phyloP scores from a whole-genome alignment of 1,284 basidiomycete species.

The Takashimella koratensis region DNA sequence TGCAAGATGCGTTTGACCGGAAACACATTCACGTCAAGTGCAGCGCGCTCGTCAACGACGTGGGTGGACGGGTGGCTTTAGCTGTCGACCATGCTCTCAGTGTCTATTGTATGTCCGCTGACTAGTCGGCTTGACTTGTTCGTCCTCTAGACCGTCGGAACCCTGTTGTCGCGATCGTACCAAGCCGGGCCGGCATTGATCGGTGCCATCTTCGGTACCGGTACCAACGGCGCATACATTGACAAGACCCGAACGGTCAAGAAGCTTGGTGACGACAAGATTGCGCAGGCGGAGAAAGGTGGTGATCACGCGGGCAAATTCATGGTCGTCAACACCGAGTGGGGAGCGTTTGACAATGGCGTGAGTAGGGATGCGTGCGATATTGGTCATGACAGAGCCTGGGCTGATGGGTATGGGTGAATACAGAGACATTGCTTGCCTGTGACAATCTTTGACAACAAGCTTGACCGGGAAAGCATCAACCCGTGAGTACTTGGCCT shows the following conservation, averaged over 20 bases:
- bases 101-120: too few species aligned
- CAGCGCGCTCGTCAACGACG: slow-evolving; percentile 94
- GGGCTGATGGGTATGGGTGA: background rate
- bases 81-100: too few species aligned
- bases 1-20: slow-evolving; percentile 89
- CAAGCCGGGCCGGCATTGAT: slow-evolving; percentile 82
- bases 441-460: slow-evolving; percentile 88
- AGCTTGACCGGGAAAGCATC: slow-evolving; percentile 87
- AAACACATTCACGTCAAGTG: slow-evolving; percentile 93
- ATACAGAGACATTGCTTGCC: slow-evolving; percentile 75
- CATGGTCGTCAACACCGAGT: slow-evolving; percentile 98
- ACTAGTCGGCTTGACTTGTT: too few species aligned
- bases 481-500: slow-evolving; percentile 61
- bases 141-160: slow-evolving; percentile 95
- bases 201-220: slow-evolving; percentile 91
- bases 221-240: slow-evolving; percentile 96
- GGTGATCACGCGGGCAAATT: slow-evolving; percentile 55
- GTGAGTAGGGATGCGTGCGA: slow-evolving; percentile 59
- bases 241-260: slow-evolving; percentile 79
- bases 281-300: slow-evolving; percentile 52
- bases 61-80: too few species aligned
- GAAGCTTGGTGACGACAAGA: slow-evolving; percentile 65
- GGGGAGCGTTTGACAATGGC: slow-evolving; percentile 91
- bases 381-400: too few species aligned
- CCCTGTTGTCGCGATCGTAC: slow-evolving; percentile 87